phyloP scores from a whole-genome alignment of 768 basidiomycete genomes.

The Lepiota venenata region DNA sequence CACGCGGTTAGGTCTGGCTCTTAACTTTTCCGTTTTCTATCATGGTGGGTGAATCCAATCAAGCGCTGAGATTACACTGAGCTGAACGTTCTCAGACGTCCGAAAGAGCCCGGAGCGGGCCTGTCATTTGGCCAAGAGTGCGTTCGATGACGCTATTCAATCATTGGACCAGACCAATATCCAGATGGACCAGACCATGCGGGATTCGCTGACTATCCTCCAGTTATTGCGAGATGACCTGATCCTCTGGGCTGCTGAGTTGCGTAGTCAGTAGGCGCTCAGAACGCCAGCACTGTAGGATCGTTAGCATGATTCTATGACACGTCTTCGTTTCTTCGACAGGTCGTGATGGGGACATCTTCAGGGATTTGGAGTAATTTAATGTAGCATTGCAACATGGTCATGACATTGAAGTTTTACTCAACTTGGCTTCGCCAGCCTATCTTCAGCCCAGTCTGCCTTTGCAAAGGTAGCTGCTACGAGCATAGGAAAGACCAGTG shows the following conservation, averaged over 20 bases:
- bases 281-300: neutral
- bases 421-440: neutral
- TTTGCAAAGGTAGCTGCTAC: constrained; percentile 93
- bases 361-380: neutral
- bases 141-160: constrained; percentile 86
- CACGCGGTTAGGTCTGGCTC: constrained; percentile 81
- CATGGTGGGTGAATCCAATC: constrained; percentile 38
- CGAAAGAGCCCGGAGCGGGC: constrained; percentile 82
- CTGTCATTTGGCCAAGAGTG: constrained; percentile 87
- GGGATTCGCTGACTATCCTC: constrained; percentile 80
- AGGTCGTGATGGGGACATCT: neutral
- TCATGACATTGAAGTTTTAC: constrained; percentile 3
- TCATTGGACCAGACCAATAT: constrained; percentile 47
- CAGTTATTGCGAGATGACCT: constrained; percentile 84
- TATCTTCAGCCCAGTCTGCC: constrained; percentile 18
- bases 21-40: constrained; percentile 95
- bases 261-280: constrained; percentile 23
- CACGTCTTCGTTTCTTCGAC: neutral
- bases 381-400: neutral
- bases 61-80: neutral
- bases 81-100: constrained; percentile 45
- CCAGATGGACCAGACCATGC: constrained; percentile 35
- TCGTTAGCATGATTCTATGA: neutral
- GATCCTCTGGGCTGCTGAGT: constrained; percentile 81
- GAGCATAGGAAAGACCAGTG: constrained; percentile 90